phyloP scores from a whole-genome alignment of 139 green algal species.

The Micractinium conductrix region DNA sequence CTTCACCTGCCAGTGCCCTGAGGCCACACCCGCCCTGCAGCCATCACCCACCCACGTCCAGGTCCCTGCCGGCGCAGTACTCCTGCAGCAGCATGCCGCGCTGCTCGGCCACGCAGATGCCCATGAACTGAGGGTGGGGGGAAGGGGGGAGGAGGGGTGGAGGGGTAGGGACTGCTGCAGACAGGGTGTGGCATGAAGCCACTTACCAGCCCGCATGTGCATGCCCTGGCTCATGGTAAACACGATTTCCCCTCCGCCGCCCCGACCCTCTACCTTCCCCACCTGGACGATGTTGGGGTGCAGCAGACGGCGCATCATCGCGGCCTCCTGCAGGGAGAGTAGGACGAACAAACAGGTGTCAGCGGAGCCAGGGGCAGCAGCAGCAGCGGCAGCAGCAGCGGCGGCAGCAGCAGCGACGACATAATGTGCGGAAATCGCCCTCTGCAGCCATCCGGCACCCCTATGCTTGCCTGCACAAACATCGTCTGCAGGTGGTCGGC shows the following conservation, averaged over 20 bases:
- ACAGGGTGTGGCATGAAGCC: not conserved
- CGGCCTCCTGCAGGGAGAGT: slow-evolving; percentile 9
- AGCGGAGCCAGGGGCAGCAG: no score
- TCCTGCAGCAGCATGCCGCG: not conserved
- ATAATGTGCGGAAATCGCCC: no score
- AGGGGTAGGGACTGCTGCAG: not conserved
- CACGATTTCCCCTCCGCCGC: no score
- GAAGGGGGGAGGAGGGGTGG: not conserved
- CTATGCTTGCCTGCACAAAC: not conserved
- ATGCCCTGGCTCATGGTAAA: no score
- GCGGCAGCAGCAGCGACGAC: no score
- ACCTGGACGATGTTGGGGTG: slow-evolving; percentile 1
- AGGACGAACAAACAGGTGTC: no score
- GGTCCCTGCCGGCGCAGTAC: not conserved
- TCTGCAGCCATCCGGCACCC: no score
- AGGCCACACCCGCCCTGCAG: no score
- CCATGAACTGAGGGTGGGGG: not conserved
- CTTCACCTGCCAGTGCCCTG: no score
- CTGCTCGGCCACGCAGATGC: not conserved
- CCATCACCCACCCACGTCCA: not conserved
- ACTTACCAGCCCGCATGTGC: not conserved
- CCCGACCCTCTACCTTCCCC: not conserved
- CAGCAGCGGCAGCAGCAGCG: no score
- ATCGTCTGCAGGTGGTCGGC: not conserved
- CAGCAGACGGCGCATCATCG: not conserved